Base-by-base conservation (phyloP, 176 grass and related monocot genomes). In the Raddia distichophylla region DNA sequence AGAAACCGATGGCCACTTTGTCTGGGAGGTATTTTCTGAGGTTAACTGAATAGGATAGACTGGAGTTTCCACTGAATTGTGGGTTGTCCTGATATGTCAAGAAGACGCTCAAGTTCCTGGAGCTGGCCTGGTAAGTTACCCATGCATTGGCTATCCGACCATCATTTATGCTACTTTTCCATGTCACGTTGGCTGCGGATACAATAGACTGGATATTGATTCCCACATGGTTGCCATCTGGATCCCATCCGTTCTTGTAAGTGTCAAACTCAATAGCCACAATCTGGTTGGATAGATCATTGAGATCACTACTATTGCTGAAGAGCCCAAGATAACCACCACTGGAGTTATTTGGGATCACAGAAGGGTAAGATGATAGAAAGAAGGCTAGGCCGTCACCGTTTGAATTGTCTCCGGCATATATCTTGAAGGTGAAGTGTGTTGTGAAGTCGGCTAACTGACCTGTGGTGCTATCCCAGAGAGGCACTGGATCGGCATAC, bases 201-300 rank as follows among this genome's bases (percentile, higher is more conserved):
- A 59, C 16, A 8, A 90, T 86, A 5, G 88, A 85, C 22, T 90
- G 34, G 50, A 90, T 73, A 27, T 93, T 73, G 63, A 93, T 90
- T 4, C 91, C 88, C 64, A 93, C 74, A 74, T 93, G 91, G 35
- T 88, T 76, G 50, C n/a, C 14, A 11, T 80, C 60, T 48, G 91
- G 85, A 83, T 90, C 87, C 85, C 85, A 88, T 15, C 3, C 2
- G 34, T 93, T 73, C 18, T 59, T 2, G 64, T 85, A 67, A 82
- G 32, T 93, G 57, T 93, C 88, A 73, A 93, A 93, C 82, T 93
- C 88, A 14, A 93, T 66, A 10, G 88, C 91, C 47, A 93, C 85
- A 0, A 84, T 75, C 19, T 67, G 42, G 45, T 47, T 85, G 18
- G 79, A 51, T 46, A 81, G 18, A 44, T 76, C 16, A 10, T 34